These are phyloP conservation scores for Saprolegnia diclina DNA, from an alignment of 352 stramenopile genomes.

Conservation along the genomic window DNA sequence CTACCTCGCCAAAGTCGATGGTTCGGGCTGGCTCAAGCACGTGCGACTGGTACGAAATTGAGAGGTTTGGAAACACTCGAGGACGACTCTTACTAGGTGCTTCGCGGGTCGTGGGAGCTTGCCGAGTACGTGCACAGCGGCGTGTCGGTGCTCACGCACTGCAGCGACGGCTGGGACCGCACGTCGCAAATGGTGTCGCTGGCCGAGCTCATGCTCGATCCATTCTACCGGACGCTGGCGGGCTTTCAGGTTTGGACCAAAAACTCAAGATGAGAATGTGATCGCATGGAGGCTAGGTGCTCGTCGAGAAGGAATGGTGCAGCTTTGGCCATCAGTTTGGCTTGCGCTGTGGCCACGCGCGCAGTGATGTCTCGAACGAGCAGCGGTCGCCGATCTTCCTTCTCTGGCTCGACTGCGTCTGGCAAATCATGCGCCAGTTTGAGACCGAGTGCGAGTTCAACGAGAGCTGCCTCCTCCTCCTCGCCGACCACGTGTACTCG, in stretches of 20 bases:
- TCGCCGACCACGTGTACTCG: conserved; percentile 96
- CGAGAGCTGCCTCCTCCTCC: conserved; percentile 80
- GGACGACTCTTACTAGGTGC: conserved; percentile 40
- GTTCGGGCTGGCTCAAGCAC: conserved; percentile 95
- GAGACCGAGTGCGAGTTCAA: conserved; percentile 98
- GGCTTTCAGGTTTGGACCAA: conserved; percentile 80
- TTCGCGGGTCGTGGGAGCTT: conserved; percentile 90
- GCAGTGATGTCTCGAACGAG: conserved; percentile 83
- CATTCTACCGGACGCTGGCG: conserved; percentile 95
- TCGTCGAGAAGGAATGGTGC: conserved; percentile 99
- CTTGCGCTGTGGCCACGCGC: conserved; percentile 89
- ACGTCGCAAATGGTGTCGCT: conserved; percentile 95
- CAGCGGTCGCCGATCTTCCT: conserved; percentile 98
- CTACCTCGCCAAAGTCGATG: conserved; percentile 88
- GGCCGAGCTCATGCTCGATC: conserved; percentile 96
- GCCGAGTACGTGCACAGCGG: conserved; percentile 92
- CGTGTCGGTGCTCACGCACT: conserved; percentile 96
- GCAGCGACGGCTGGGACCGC: conserved; percentile 99
- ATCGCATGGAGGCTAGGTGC: conserved; percentile 28
- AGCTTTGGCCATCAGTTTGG: conserved; percentile 98
- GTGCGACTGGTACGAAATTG: conserved; percentile 62
- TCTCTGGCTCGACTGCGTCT: conserved; percentile 98
- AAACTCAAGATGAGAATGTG: background rate
- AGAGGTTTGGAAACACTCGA: background rate
- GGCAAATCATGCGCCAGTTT: conserved; percentile 95